Evolutionary conservation across 2,329 filamentous ascomycete genomes (phyloP).

Genomic region (Alternaria sp.): DNA sequence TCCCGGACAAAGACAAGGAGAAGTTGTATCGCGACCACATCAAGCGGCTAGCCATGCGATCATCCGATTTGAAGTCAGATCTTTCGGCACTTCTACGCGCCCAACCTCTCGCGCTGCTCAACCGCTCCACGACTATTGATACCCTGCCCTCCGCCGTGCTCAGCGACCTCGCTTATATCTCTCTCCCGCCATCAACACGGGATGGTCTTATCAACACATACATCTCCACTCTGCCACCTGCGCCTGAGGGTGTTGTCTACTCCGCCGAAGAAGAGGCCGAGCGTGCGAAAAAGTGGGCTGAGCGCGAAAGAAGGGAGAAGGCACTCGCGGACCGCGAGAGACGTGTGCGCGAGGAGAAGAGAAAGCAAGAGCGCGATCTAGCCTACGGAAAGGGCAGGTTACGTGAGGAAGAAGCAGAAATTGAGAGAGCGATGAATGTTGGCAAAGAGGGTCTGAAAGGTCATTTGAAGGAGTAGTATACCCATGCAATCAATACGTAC

Average conservation of each 20-base stretch:
- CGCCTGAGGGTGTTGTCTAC: conserved; percentile 57
- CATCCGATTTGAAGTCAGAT: conserved; percentile 73
- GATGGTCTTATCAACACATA: conserved; percentile 73
- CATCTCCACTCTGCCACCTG: conserved; percentile 69
- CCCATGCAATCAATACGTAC: neutral
- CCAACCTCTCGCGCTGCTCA: conserved; percentile 66
- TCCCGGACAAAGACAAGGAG: conserved; percentile 74
- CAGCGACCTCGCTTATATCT: conserved; percentile 74
- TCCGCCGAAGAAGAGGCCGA: conserved; percentile 64
- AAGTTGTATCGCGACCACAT: conserved; percentile 81
- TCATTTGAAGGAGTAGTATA: conserved; percentile 58
- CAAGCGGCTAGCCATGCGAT: conserved; percentile 70
- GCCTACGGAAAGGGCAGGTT: conserved; percentile 69
- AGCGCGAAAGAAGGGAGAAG: conserved; percentile 64
- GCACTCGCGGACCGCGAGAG: conserved; percentile 72
- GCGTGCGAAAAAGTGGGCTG: conserved; percentile 48
- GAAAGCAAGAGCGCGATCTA: conserved; percentile 66
- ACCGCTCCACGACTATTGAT: conserved; percentile 65
- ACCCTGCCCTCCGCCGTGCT: conserved; percentile 70
- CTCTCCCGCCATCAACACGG: conserved; percentile 67
- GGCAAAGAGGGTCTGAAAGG: conserved; percentile 71
- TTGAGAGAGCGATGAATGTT: conserved; percentile 74
- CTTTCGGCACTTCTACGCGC: conserved; percentile 71
- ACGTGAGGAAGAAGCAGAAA: conserved; percentile 72
- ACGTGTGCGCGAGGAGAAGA: conserved; percentile 70